Base-by-base conservation (phyloP, 139 green algal species). In the Micractinium sp. region DNA sequence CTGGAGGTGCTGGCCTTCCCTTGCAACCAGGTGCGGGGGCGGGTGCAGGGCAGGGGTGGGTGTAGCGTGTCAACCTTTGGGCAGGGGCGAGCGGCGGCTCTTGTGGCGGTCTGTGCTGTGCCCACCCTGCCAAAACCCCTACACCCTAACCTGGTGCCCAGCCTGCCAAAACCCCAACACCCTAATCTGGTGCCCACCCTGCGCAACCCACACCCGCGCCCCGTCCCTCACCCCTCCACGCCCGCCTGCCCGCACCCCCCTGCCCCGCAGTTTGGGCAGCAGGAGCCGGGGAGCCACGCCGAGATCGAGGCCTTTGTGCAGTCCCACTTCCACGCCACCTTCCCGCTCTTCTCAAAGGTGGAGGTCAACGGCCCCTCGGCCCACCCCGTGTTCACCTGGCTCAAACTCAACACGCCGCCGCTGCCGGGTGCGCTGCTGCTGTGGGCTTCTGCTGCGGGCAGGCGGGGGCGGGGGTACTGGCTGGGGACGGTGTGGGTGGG, bases 1-100 rank as follows among this genome's bases (percentile, higher is more conserved):
- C 86, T 94, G 15, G 89, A 91, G 73, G 89, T 94, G 41, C 87
- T 94, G 35, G 92, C 87, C 39, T 94, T 94, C 87, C 92, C 92
- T n/a, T 94, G 90, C 73, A 82, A 78, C 76, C 67, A 89, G 56
- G 73, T 88, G 53, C 4, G 56, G 16, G 35, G 74, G 31, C 73
- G 73, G 71, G 71, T 14, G 63, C n/a, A 31, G 67, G 23, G 25
- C 67, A 1, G 67, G 67, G 22, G 25, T 7, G 67, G 22, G 67
- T 0, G 25, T 7, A 31, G 67, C 67, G 25, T 13, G 67, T 33
- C 25, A 31, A 71, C 20, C 63, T 31, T 71, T 16, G 12, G 63
- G 14, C 20, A 23, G 14, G 63, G 63, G 63, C 63, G 63, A 23
- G 19, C 15, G 63, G 19, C 63, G 19, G 63, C 63, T n/a, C n/a